phyloP scores from a whole-genome alignment of 805 yeast genomes.

The Hanseniaspora valbyensis region DNA sequence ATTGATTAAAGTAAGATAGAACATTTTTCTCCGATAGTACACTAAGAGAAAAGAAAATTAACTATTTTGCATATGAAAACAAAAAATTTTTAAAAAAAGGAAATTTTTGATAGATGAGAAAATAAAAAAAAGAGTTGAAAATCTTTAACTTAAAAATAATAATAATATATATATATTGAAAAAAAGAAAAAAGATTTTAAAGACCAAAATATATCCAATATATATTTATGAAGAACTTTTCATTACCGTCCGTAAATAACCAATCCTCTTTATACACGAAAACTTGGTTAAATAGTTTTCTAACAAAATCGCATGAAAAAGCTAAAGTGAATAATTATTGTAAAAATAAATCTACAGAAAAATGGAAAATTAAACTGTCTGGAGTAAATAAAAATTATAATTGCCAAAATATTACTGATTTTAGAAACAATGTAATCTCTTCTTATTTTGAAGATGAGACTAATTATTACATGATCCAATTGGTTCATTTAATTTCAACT shows the following conservation, averaged over 20 bases:
- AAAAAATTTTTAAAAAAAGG: too few species aligned
- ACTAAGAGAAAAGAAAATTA: too few species aligned
- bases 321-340: not conserved
- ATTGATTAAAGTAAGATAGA: too few species aligned
- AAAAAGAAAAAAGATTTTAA: too few species aligned
- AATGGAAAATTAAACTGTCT: not conserved
- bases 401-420: not conserved
- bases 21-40: too few species aligned
- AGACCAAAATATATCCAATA: too few species aligned
- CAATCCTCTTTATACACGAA: not conserved
- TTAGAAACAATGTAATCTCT: not conserved
- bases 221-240: not conserved
- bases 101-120: too few species aligned
- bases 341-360: not conserved
- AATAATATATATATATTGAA: too few species aligned
- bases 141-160: too few species aligned
- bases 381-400: not conserved
- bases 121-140: too few species aligned
- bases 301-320: not conserved
- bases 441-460: not conserved
- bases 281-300: not conserved
- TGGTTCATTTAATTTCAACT: not conserved
- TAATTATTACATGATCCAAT: not conserved
- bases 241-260: not conserved
- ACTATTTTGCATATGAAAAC: too few species aligned